Evolutionary conservation across 495 filamentous ascomycete species (phyloP).

Genomic region (Tuber aestivum): DNA sequence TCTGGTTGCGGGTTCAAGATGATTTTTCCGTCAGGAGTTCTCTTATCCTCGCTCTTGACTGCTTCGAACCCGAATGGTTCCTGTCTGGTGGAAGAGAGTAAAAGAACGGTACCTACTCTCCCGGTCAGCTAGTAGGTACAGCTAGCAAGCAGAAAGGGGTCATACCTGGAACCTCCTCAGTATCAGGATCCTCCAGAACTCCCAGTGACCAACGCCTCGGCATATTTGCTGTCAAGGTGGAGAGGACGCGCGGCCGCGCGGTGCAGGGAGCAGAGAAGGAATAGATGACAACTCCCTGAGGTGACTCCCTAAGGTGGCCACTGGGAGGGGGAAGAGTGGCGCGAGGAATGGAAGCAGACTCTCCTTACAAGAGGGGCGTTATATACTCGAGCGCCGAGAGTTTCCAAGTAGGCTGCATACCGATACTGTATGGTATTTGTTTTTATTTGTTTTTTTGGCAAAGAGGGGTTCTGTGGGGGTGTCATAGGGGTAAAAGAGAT

Average conservation of each 20-base stretch:
- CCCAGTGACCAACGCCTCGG: slow-evolving; percentile 66
- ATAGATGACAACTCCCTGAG: background rate
- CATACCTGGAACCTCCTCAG: slow-evolving; percentile 87
- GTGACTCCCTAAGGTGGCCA: background rate
- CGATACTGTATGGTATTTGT: background rate
- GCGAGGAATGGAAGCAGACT: background rate
- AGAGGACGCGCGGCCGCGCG: background rate
- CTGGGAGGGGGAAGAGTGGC: background rate
- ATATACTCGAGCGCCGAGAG: background rate
- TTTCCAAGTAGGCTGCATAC: background rate
- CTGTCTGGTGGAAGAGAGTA: slow-evolving; percentile 65
- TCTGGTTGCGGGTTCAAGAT: slow-evolving; percentile 91
- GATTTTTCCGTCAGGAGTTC: slow-evolving; percentile 72
- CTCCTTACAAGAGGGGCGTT: background rate
- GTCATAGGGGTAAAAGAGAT: background rate
- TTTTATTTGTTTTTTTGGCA: background rate
- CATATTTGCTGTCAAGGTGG: slow-evolving; percentile 3
- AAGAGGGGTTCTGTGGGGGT: background rate
- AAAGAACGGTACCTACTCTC: slow-evolving; percentile 62
- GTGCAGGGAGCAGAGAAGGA: background rate
- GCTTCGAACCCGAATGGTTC: slow-evolving; percentile 46
- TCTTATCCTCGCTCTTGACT: slow-evolving; percentile 57
- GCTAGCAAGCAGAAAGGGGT: background rate
- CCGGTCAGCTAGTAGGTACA: slow-evolving; percentile 5
- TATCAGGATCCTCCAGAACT: slow-evolving; percentile 72